Conservation (phyloP, 73 alveolate genomes). For the Tetrahymena thermophila region DNA sequence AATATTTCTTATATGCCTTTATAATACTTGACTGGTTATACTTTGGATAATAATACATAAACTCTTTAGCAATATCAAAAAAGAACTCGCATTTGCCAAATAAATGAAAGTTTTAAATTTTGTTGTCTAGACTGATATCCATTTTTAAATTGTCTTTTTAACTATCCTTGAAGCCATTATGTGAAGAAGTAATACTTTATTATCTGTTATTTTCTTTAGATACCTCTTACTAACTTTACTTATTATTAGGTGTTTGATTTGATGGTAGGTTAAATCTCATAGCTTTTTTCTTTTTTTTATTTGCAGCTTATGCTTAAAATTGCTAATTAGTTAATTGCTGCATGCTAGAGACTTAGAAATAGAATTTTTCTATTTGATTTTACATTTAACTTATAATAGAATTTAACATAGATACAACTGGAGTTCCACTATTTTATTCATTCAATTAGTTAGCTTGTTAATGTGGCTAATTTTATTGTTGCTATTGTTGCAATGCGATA, state of each 20-base stretch:
- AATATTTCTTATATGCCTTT: background rate
- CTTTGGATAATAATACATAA: background rate
- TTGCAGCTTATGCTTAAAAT: background rate
- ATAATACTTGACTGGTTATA: background rate
- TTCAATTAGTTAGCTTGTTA: background rate
- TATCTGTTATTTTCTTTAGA: background rate
- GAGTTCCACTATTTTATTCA: background rate
- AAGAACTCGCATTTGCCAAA: background rate
- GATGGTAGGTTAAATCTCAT: background rate
- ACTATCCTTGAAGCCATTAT: background rate
- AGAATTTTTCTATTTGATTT: background rate
- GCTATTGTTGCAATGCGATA: no score
- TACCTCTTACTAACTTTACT: background rate
- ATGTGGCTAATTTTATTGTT: background rate
- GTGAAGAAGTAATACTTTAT: background rate
- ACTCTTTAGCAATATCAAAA: background rate
- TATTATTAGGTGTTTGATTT: background rate
- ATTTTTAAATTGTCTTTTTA: background rate
- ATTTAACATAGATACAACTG: background rate
- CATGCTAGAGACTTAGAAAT: background rate
- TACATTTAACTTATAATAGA: background rate
- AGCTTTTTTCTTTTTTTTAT: background rate
- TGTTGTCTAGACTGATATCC: background rate
- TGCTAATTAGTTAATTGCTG: background rate
- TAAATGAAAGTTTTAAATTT: background rate